Evolutionary conservation across 2,329 filamentous ascomycete species (phyloP), one percentile per base, ranked within the genome.

Genomic region (Aspergillus flavus): DNA sequence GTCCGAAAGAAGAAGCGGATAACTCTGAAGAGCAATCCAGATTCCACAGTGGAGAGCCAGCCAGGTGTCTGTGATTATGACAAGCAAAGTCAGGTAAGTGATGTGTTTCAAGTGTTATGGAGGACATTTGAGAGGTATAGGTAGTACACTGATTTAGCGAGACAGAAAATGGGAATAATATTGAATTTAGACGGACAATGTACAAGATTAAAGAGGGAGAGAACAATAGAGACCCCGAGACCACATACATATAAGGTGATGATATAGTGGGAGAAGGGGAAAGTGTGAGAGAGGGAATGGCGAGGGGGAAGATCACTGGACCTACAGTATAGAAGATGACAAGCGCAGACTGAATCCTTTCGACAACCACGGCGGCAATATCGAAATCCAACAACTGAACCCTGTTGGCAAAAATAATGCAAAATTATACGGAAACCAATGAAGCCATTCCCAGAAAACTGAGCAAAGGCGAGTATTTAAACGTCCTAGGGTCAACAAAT

Each of bases 401-500:
- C 32, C 34, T 39, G 52, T 55, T 32, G 34, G 32, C 21, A 16
- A 55, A 52, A 55, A 55, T 55, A 28, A 55, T 55, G 52, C 32
- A 55, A 55, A 55, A 55, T 55, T 28, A 55, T 55, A 55, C 52
- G 26, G 34, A 59, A 59, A 36, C 56, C n/a, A 28, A 23, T 55
- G 52, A 55, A 55, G 52, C 32, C 52, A 55, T 61, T 21, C 28
- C 56, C 34, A 6, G 46, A 28, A 43, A 58, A 16, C 19, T 32
- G 50, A 53, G 52, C 39, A 64, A 61, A 26, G 59, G 56, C 19
- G 57, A 62, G 28, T 63, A 60, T 57, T 63, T 57, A 63, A 60
- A 59, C 52, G 52, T 43, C n/a, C 21, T 59, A 57, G 56, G 41
- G 55, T n/a, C n/a, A 41, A 57, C 41, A 34, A 23, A 54, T 53